Conservation (phyloP, 495 filamentous ascomycete genomes). For the Glarea lozoyensis region DNA sequence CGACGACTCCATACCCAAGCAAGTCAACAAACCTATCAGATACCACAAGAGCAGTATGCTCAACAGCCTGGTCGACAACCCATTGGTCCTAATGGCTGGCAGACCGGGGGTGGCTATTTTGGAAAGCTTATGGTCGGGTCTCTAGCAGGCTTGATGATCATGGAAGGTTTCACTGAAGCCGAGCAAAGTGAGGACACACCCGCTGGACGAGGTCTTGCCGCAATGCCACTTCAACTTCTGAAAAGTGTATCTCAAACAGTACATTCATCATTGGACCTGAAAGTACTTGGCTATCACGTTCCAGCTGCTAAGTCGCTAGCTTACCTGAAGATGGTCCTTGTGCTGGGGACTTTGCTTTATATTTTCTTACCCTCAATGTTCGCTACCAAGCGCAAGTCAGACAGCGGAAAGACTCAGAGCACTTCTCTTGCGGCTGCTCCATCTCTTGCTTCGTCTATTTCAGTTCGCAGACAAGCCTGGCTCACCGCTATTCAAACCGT, state of each 20-base stretch:
- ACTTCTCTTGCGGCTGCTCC: conserved; percentile 40
- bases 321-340: conserved; percentile 48
- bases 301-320: conserved; percentile 30
- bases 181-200: conserved; percentile 49
- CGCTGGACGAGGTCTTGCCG: conserved; percentile 60
- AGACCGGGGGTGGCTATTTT: conserved; percentile 33
- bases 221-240: conserved; percentile 51
- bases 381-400: conserved; percentile 36
- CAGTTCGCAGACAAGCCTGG: conserved; percentile 85
- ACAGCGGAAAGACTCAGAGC: conserved; percentile 21
- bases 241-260: conserved; percentile 21
- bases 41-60: conserved; percentile 33
- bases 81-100: conserved; percentile 30
- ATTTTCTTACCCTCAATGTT: conserved; percentile 60
- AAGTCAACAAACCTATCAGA: conserved; percentile 18
- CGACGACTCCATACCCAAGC: conserved; percentile 51
- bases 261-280: conserved; percentile 22
- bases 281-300: conserved; percentile 37
- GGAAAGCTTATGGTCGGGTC: conserved; percentile 86
- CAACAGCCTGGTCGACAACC: conserved; percentile 40
- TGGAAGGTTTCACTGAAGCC: conserved; percentile 61
- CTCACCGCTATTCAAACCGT: conserved; percentile 90
- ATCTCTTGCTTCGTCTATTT: conserved; percentile 71
- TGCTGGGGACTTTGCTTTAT: conserved; percentile 61
- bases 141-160: conserved; percentile 81